Conservation (phyloP, 352 stramenopile genomes). For the Phytophthora chlamydospora region DNA sequence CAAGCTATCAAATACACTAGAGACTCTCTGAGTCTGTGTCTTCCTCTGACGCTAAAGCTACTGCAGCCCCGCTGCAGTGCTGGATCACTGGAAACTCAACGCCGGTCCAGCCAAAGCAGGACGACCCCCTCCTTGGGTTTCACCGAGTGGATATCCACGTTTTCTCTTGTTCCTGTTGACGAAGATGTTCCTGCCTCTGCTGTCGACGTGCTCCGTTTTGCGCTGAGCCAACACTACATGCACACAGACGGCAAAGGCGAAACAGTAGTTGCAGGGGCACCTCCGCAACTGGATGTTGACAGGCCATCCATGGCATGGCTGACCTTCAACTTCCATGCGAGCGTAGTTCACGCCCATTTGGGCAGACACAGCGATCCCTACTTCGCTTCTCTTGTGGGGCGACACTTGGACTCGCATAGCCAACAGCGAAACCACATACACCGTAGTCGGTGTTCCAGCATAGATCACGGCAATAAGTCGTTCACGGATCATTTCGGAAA, state of each 20-base stretch:
- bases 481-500: too few species aligned
- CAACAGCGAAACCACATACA: neutral
- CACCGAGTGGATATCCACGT: too few species aligned
- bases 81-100: neutral
- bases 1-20: too few species aligned
- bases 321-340: neutral
- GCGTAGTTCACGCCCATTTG: conserved; percentile 18
- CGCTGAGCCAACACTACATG: conserved; percentile 2
- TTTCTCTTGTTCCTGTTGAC: neutral
- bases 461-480: too few species aligned
- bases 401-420: neutral
- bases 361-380: conserved; percentile 7
- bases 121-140: too few species aligned
- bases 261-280: conserved; percentile 9
- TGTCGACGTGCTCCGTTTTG: neutral
- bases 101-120: neutral
- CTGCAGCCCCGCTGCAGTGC: too few species aligned
- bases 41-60: too few species aligned
- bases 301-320: neutral
- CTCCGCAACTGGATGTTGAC: neutral
- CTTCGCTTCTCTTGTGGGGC: conserved; percentile 6
- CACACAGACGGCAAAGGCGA: conserved; percentile 1
- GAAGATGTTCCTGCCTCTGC: neutral
- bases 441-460: neutral
- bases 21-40: too few species aligned